Base-by-base conservation (phyloP, 1,284 basidiomycete species). In the Heterobasidion irregulare region DNA sequence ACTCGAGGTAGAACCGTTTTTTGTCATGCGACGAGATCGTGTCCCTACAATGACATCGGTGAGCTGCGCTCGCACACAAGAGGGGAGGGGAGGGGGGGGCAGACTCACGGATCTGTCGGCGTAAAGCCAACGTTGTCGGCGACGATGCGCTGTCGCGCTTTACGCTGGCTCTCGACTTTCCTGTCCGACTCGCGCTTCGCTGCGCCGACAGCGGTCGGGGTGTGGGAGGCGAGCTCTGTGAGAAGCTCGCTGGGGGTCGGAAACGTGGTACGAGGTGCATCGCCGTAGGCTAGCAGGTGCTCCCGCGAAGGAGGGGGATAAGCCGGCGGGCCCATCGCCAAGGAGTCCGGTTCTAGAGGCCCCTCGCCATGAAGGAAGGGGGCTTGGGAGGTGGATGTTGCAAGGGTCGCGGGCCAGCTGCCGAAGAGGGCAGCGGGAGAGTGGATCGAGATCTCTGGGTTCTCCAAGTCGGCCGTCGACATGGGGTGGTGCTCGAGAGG, bases 1-100 rank as follows among this genome's bases (percentile, higher is more conserved):
- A 84, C 62, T 85, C 83, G 26, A 89, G 72, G 62, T 88, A 86
- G 58, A 83, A 75, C 1, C 86, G 70, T 62, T 88, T 89, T 65
- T 87, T 87, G 62, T 89, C 86, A 62, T 89, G 86, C 6, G 83
- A 83, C 3, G 86, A 83, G 56, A 89, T 84, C 13, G 74, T 73
- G 55, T 87, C 85, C 0, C 83, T 85, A 38, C 38, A 34, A 45
- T 35, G 9, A 44, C 19, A 48, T 16, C 49, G 50, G 47, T 35
- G 6, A 44, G 16, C 41, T 13, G 16, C 41, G 41, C 12, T n/a
- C n/a, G n/a, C n/a, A n/a, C n/a, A n/a, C n/a, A n/a, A n/a, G n/a
- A n/a, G n/a, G n/a, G n/a, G n/a, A n/a, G n/a, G n/a, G n/a, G n/a
- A n/a, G n/a, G n/a, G n/a, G n/a, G n/a, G n/a, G 47, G 13, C 33